Percentiles rank a stretch among this genome's conserved stretches.
Conservation (phyloP, 1,284 basidiomycete species). For the Ustilago trichophora region DNA sequence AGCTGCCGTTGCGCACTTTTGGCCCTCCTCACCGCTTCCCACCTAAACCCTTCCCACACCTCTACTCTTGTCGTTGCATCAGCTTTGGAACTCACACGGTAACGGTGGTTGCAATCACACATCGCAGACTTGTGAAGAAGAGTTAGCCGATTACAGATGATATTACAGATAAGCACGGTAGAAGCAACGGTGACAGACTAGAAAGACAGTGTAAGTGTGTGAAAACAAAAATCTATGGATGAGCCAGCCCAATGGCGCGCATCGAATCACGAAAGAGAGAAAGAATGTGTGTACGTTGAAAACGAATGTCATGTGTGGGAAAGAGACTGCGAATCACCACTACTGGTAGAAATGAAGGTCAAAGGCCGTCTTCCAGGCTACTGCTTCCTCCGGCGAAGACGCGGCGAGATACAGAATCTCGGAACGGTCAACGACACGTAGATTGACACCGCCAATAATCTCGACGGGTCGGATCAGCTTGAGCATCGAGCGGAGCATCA, state of each 20-base stretch:
- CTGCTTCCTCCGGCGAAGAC: conserved; percentile 32
- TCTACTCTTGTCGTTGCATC: too few relatives aligned
- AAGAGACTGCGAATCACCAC: not conserved
- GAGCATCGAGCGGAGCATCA: conserved; percentile 26
- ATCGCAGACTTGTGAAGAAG: too few relatives aligned
- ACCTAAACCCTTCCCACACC: too few relatives aligned
- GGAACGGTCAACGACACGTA: conserved; percentile 52
- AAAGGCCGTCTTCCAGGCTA: conserved; percentile 51
- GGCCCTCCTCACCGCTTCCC: too few relatives aligned
- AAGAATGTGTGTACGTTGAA: not conserved
- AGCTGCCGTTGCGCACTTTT: too few relatives aligned
- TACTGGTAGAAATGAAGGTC: conserved; percentile 48
- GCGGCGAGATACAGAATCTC: conserved; percentile 54
- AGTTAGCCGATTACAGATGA: conserved; percentile 15
- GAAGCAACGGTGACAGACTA: conserved; percentile 1
- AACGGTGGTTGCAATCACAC: too few relatives aligned
- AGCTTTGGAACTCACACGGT: too few relatives aligned
- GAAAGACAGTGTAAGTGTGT: conserved; percentile 4
- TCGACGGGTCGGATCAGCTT: conserved; percentile 39
- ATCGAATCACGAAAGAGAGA: too few relatives aligned
- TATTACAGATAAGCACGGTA: conserved; percentile 26
- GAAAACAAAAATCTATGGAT: not conserved
- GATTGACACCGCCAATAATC: conserved; percentile 33
- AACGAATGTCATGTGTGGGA: conserved; percentile 1
- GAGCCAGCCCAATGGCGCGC: not conserved